A percentile compares a stretch with the other conserved stretches of the same genome.
Evolutionary conservation across 1,139 yeast genomes (phyloP).

Genomic region (Taphrina populina): DNA sequence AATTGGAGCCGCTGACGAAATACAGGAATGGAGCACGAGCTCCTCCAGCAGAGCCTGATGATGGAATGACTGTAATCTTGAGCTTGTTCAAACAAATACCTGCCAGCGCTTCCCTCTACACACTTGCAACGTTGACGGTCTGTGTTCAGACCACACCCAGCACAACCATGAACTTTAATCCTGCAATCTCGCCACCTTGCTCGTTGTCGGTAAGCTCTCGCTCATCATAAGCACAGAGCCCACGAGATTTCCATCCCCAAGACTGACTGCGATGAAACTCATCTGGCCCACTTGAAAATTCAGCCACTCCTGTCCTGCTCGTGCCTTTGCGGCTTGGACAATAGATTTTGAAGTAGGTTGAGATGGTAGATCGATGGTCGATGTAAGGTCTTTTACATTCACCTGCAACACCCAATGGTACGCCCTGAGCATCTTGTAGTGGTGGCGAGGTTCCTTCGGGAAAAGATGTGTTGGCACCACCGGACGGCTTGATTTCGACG

Average conservation of each 20-base stretch:
- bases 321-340: slow-evolving; percentile 52
- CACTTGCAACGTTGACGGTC: too few relatives aligned
- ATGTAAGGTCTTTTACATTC: slow-evolving; percentile 39
- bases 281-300: slow-evolving; percentile 56
- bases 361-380: slow-evolving; percentile 51
- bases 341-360: slow-evolving; percentile 54
- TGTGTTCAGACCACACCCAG: slow-evolving; percentile 51
- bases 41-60: too few relatives aligned
- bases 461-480: neutral
- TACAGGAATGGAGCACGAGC: too few relatives aligned
- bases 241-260: slow-evolving; percentile 59
- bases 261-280: slow-evolving; percentile 54
- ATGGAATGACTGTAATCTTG: too few relatives aligned
- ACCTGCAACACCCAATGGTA: slow-evolving; percentile 6
- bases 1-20: slow-evolving; percentile 26
- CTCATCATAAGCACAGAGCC: slow-evolving; percentile 46
- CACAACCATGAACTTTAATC: slow-evolving; percentile 53
- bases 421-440: slow-evolving; percentile 21
- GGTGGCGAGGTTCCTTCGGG: neutral
- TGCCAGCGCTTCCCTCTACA: too few relatives aligned
- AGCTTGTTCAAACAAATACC: too few relatives aligned
- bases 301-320: slow-evolving; percentile 49
- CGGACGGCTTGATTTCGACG: slow-evolving; percentile 43
- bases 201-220: slow-evolving; percentile 18
- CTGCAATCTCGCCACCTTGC: slow-evolving; percentile 47